Evolutionary conservation across 2,329 filamentous ascomycete species (phyloP).

Genomic region (Monilinia polystroma): DNA sequence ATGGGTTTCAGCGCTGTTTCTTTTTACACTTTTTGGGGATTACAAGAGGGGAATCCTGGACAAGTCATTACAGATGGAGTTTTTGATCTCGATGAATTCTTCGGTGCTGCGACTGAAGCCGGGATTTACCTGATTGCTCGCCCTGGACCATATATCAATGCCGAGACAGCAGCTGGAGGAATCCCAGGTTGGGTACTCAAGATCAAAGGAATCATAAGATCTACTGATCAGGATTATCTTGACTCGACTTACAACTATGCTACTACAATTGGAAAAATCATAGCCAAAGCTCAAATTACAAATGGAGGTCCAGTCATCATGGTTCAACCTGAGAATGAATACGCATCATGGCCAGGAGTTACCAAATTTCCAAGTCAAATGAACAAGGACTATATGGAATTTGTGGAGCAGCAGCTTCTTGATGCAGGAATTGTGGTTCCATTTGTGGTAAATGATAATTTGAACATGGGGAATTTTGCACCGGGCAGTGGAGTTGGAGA

Average conservation of each 20-base stretch:
- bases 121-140: slow-evolving; percentile 73
- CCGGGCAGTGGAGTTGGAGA: slow-evolving; percentile 5
- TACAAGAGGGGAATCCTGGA: slow-evolving; percentile 71
- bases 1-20: slow-evolving; percentile 77
- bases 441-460: slow-evolving; percentile 71
- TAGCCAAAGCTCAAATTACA: slow-evolving; percentile 76
- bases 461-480: slow-evolving; percentile 26
- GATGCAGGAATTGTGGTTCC: slow-evolving; percentile 71
- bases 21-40: slow-evolving; percentile 76
- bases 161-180: slow-evolving; percentile 72
- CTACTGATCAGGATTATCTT: slow-evolving; percentile 60
- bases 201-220: slow-evolving; percentile 61
- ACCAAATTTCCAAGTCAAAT: slow-evolving; percentile 49
- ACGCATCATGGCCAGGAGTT: slow-evolving; percentile 51
- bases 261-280: slow-evolving; percentile 57
- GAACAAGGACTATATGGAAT: slow-evolving; percentile 66
- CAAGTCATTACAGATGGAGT: slow-evolving; percentile 68
- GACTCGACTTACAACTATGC: slow-evolving; percentile 63
- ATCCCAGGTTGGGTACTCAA: slow-evolving; percentile 79
- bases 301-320: slow-evolving; percentile 78
- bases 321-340: slow-evolving; percentile 81
- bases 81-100: slow-evolving; percentile 72
- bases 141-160: slow-evolving; percentile 67
- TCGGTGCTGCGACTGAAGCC: slow-evolving; percentile 68
- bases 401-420: slow-evolving; percentile 66